A percentile compares a stretch with the other conserved stretches of the same genome.
Evolutionary conservation across 176 grass and related monocot species (phyloP).

Genomic region (Avena eriantha): DNA sequence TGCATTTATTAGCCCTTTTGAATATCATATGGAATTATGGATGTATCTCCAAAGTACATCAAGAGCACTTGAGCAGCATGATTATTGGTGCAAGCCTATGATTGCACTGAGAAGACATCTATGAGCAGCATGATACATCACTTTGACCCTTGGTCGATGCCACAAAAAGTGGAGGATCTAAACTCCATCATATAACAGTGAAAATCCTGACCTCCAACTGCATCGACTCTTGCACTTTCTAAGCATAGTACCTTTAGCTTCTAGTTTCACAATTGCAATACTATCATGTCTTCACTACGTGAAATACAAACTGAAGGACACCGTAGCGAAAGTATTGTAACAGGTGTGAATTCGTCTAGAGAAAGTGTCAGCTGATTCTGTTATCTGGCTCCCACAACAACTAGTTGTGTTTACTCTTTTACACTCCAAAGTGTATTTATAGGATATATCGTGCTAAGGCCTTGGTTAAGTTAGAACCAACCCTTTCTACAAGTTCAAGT

Average conservation of each 20-base stretch:
- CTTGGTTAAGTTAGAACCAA: background rate
- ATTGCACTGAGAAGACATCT: background rate
- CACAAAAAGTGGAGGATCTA: background rate
- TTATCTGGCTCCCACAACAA: background rate
- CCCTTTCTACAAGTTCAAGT: conserved; percentile 11
- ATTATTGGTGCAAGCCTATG: conserved; percentile 8
- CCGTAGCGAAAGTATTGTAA: background rate
- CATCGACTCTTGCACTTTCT: conserved; percentile 17
- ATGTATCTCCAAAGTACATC: background rate
- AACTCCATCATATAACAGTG: conserved; percentile 2
- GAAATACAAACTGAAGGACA: conserved; percentile 24
- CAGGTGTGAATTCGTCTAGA: background rate
- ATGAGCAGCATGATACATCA: background rate
- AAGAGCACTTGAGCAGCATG: background rate
- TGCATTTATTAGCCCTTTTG: background rate
- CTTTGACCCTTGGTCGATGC: background rate
- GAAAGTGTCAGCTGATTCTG: background rate
- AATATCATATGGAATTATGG: conserved; percentile 7
- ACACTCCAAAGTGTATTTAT: background rate
- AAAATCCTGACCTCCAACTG: background rate
- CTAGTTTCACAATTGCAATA: background rate
- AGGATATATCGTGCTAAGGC: background rate
- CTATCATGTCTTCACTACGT: conserved; percentile 17
- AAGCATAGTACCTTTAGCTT: conserved; percentile 11
- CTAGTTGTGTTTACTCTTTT: background rate